Percentiles rank a stretch among this genome's conserved stretches.
These are phyloP conservation scores for Vitis hybrid DNA, from an alignment of 177 flowering plant species.

Conservation along the genomic window DNA sequence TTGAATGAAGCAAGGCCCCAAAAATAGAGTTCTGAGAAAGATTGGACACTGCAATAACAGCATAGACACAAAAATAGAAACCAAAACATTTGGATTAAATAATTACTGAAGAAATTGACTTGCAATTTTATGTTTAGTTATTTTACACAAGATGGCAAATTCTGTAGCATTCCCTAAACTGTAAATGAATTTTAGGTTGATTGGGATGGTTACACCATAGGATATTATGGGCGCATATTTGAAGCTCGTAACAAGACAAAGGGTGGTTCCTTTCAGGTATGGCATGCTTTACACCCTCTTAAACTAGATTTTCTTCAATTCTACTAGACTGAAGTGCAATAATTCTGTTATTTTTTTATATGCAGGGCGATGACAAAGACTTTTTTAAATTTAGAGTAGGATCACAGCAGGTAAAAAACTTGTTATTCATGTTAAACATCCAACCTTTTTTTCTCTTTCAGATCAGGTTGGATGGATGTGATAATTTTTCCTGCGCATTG, in stretches of 20 bases:
- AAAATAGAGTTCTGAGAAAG: too few relatives aligned
- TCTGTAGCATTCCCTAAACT: background rate
- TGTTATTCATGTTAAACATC: background rate
- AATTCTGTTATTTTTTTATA: background rate
- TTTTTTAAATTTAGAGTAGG: slow-evolving; percentile 87
- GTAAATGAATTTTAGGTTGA: slow-evolving; percentile 57
- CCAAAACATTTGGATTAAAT: too few relatives aligned
- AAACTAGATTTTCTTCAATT: background rate
- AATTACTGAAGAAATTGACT: too few relatives aligned
- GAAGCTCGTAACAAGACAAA: slow-evolving; percentile 99
- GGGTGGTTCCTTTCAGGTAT: slow-evolving; percentile 96
- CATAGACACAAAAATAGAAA: too few relatives aligned
- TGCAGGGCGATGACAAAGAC: slow-evolving; percentile 88
- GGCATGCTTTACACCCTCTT: slow-evolving; percentile 8
- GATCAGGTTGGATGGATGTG: background rate
- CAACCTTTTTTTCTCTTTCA: background rate
- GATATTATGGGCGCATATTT: slow-evolving; percentile 97
- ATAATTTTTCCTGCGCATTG: background rate
- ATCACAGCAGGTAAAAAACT: slow-evolving; percentile 60
- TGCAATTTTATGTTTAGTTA: background rate
- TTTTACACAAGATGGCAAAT: background rate
- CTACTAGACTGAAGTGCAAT: background rate
- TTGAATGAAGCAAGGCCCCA: too few relatives aligned
- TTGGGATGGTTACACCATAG: slow-evolving; percentile 99
- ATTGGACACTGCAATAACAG: too few relatives aligned